phyloP scores from a whole-genome alignment of 768 basidiomycete species.

The Astraeus odoratus region DNA sequence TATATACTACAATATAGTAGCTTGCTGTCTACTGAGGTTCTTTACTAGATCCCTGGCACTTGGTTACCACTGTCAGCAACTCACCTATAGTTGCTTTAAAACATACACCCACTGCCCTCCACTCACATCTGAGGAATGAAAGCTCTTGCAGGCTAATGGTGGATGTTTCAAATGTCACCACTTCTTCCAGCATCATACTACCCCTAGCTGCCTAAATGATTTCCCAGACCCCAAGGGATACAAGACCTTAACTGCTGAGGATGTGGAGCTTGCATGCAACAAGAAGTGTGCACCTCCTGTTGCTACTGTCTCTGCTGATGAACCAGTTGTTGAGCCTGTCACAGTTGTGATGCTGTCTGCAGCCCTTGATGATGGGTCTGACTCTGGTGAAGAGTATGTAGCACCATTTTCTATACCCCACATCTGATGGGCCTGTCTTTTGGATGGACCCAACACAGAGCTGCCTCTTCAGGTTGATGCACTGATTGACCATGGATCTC shows the following conservation, averaged over 20 bases:
- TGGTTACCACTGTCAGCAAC: neutral
- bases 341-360: slow-evolving; percentile 3
- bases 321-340: neutral
- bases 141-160: slow-evolving; percentile 7
- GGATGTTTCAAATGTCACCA: slow-evolving; percentile 23
- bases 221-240: slow-evolving; percentile 16
- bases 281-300: neutral
- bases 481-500: slow-evolving; percentile 25
- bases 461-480: slow-evolving; percentile 4
- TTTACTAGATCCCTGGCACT: too few relatives aligned
- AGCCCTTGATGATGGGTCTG: slow-evolving; percentile 7
- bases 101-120: neutral
- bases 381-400: slow-evolving; percentile 7
- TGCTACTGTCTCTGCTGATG: neutral
- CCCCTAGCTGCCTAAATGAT: slow-evolving; percentile 10
- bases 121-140: slow-evolving; percentile 5
- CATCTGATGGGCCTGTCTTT: slow-evolving; percentile 8
- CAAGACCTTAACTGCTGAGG: slow-evolving; percentile 6
- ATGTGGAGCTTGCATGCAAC: neutral
- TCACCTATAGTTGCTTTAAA: too few relatives aligned
- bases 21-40: too few relatives aligned
- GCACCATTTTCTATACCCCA: slow-evolving; percentile 4
- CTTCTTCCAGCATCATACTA: slow-evolving; percentile 10
- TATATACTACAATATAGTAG: too few relatives aligned
- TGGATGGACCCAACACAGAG: neutral